Conservation (phyloP, 75 land plant species). For the Cupressus sempervirens region DNA sequence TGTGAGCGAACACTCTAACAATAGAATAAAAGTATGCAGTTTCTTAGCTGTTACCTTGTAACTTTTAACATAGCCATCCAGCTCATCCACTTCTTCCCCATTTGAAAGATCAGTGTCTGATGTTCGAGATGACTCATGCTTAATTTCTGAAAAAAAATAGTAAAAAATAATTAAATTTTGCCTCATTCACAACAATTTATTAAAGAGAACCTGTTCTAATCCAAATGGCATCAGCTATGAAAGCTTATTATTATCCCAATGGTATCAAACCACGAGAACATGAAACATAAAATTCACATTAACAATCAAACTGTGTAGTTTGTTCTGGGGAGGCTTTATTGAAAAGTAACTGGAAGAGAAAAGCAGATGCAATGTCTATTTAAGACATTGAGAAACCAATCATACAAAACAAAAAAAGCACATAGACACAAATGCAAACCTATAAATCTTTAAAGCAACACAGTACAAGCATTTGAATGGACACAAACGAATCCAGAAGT, state of each 20-base stretch:
- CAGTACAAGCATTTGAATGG: neutral
- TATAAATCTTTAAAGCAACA: neutral
- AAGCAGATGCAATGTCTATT: neutral
- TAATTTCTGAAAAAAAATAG: slow-evolving; percentile 27
- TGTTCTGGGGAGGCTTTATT: neutral
- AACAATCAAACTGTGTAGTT: neutral
- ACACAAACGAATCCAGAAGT: no score
- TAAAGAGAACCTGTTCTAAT: neutral
- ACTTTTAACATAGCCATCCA: slow-evolving; percentile 12
- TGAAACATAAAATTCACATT: neutral
- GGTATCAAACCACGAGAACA: neutral
- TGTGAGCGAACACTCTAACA: neutral
- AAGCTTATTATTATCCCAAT: neutral
- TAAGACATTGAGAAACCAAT: neutral
- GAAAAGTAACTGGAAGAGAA: neutral
- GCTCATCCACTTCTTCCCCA: slow-evolving; percentile 22
- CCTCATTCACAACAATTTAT: neutral
- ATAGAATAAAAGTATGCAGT: neutral
- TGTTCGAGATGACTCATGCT: slow-evolving; percentile 15
- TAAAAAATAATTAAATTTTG: neutral
- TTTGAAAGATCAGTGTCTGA: slow-evolving; percentile 18
- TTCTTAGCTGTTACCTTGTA: slow-evolving; percentile 14
- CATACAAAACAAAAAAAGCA: neutral
- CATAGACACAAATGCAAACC: neutral
- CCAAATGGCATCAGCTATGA: neutral